Conservation (phyloP, 129 eudicot species). For the Escallonia herrerae region DNA sequence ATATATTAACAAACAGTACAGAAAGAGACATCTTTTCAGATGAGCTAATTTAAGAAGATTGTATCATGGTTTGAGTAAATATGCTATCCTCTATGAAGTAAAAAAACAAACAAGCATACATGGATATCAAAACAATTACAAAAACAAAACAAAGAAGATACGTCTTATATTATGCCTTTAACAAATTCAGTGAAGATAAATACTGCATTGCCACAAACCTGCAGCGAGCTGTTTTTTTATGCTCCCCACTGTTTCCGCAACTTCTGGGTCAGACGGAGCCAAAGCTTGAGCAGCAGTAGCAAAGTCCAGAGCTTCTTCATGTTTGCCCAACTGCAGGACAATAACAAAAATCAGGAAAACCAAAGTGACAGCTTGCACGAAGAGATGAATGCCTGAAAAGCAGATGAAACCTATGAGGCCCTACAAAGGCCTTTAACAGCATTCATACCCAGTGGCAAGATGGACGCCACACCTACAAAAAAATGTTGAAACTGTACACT, state of each 20-base stretch:
- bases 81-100: too few relatives aligned
- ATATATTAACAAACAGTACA: neutral
- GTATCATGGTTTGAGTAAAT: too few relatives aligned
- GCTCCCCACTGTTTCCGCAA: conserved; percentile 52
- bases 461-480: too few relatives aligned
- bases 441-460: too few relatives aligned
- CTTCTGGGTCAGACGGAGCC: conserved; percentile 68
- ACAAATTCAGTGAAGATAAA: too few relatives aligned
- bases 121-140: neutral
- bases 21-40: too few relatives aligned
- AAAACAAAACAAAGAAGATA: neutral
- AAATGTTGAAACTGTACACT: too few relatives aligned
- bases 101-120: too few relatives aligned
- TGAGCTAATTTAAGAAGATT: too few relatives aligned
- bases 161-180: neutral
- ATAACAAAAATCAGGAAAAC: neutral
- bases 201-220: conserved; percentile 40
- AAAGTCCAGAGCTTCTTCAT: conserved; percentile 76
- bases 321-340: conserved; percentile 59
- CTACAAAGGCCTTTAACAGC: too few relatives aligned
- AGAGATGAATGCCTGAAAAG: too few relatives aligned
- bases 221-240: conserved; percentile 51
- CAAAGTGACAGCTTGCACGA: neutral
- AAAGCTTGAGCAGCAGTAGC: conserved; percentile 66
- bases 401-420: too few relatives aligned